phyloP scores from a whole-genome alignment of 768 basidiomycete species.

The Butyriboletus loyo region DNA sequence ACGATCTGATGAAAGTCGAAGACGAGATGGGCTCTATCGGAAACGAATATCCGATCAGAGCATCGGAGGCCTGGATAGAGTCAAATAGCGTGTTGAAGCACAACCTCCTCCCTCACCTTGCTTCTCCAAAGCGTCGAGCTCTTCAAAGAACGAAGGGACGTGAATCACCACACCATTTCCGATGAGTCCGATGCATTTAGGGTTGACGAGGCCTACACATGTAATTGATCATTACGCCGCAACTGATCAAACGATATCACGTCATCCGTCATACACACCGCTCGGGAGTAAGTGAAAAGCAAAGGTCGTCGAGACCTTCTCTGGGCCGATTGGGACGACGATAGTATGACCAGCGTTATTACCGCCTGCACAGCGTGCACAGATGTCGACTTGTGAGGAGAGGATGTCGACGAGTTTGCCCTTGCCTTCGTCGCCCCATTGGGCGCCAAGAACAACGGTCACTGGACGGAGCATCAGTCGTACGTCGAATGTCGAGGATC shows the following conservation, averaged over 20 bases:
- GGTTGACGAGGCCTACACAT: slow-evolving; percentile 19
- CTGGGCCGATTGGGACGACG: slow-evolving; percentile 69
- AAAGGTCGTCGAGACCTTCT: slow-evolving; percentile 76
- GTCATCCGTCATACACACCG: slow-evolving; percentile 44
- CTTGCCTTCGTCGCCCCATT: slow-evolving; percentile 94
- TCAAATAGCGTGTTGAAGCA: neutral
- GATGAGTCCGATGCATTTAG: slow-evolving; percentile 79
- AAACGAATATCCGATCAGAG: slow-evolving; percentile 81
- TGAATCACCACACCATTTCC: slow-evolving; percentile 97
- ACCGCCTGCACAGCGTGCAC: slow-evolving; percentile 95
- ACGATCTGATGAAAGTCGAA: slow-evolving; percentile 99
- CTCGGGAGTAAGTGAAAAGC: slow-evolving; percentile 95
- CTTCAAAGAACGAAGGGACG: slow-evolving; percentile 90
- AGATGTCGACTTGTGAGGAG: slow-evolving; percentile 84
- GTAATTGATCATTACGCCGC: neutral
- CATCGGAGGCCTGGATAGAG: slow-evolving; percentile 71
- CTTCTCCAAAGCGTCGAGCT: slow-evolving; percentile 79
- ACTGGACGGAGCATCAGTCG: slow-evolving; percentile 30
- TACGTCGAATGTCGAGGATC: neutral
- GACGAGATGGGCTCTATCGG: slow-evolving; percentile 94
- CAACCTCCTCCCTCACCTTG: slow-evolving; percentile 55
- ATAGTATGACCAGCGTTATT: slow-evolving; percentile 99
- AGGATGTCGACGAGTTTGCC: slow-evolving; percentile 98
- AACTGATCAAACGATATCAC: neutral
- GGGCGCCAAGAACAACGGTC: slow-evolving; percentile 79